phyloP scores from a whole-genome alignment of 1,284 basidiomycete species.

The Cryptococcus maquisensis region DNA sequence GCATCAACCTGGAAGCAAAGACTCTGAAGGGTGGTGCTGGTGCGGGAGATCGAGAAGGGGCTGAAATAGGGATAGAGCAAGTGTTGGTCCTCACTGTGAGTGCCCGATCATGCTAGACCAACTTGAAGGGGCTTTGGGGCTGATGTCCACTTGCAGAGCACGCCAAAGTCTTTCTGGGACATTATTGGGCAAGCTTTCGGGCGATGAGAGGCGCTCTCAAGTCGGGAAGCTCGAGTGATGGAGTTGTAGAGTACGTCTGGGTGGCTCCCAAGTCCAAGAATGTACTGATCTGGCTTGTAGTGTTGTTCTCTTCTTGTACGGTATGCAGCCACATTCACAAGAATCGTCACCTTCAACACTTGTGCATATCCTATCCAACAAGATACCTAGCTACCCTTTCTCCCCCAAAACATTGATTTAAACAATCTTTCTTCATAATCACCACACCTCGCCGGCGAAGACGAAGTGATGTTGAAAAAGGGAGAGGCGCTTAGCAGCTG shows the following conservation, averaged over 20 bases:
- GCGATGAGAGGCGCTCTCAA: too few species aligned
- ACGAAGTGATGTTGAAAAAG: background rate
- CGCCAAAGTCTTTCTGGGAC: background rate
- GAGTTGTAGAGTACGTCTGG: too few species aligned
- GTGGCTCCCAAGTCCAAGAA: too few species aligned
- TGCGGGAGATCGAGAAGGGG: background rate
- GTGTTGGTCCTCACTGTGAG: too few species aligned
- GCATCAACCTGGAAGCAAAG: background rate
- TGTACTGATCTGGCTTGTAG: too few species aligned
- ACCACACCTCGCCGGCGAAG: background rate
- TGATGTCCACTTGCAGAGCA: conserved; percentile 1
- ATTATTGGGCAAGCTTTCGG: background rate
- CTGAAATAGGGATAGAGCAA: background rate
- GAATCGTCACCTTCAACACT: too few species aligned
- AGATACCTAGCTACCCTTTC: background rate
- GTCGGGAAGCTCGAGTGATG: too few species aligned
- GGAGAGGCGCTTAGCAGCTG: conserved; percentile 6
- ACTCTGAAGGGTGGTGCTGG: background rate
- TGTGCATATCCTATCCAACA: too few species aligned
- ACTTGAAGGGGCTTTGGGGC: too few species aligned
- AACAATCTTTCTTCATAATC: background rate
- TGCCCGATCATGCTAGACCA: too few species aligned
- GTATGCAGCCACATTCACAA: too few species aligned
- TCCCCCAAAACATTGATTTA: background rate
- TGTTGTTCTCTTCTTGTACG: too few species aligned